Base-by-base conservation (phyloP, 2,329 filamentous ascomycete species). In the Trichoderma afroharzianum region DNA sequence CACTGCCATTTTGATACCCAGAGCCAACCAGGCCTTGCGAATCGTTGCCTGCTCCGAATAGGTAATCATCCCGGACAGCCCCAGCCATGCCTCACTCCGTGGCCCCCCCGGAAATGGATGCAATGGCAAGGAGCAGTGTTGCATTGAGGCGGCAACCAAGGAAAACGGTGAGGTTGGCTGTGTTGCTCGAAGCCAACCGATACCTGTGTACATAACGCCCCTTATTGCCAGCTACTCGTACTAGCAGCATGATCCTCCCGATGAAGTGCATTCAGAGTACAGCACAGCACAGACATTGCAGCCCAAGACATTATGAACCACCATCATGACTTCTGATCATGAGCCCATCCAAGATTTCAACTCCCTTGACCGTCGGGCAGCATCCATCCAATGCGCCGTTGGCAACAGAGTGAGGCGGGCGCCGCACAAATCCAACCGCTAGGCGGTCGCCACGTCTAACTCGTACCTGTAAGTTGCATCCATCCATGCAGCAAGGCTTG, bases 381-480 rank as follows among this genome's bases (percentile, higher is more conserved):
- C 59, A 59, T 50, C 28, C 15, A 36, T 12, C 33, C 32, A 39
- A 59, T 21, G 58, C 33, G 21, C 21, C 53, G 36, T 69, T 47
- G 24, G 26, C 53, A 33, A 36, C 26, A 18, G 15, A 70, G 28
- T 18, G 26, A 70, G 55, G 58, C 59, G 47, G 61, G 43, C 24
- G 30, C 24, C 26, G 39, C 43, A 50, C 33, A 70, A 61, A 58
- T 57, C 32, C 50, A 59, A 72, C 71, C 71, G 71, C 62, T 72
- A 69, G 36, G 59, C 64, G 59, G 21, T 61, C 39, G 71, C 71
- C 71, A 72, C 71, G 66, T 72, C 59, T 50, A 43, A 59, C 43
- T 53, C 24, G 21, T 15, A 62, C 67, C n/a, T 24, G 57, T 36
- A 62, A 62, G 36, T 26, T 43, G 28, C 57, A 68, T 68, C 55